Percentiles rank a stretch among this genome's conserved stretches.
Conservation (phyloP, 768 basidiomycete genomes). For the Macrolepiota fuliginosa region DNA sequence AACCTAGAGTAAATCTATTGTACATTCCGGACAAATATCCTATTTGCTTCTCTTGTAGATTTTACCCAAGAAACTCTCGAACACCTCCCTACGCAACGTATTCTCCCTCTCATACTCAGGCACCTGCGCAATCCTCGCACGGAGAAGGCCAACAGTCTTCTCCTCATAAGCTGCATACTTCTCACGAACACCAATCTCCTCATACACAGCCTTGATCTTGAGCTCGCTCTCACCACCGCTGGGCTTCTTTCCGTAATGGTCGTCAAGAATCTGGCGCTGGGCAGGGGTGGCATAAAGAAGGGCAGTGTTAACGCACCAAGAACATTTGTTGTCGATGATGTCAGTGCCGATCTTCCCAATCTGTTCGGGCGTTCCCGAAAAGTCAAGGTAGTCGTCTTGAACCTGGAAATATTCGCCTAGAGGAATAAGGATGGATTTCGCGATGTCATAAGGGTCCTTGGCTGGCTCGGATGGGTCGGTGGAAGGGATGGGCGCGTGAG, state of each 20-base stretch:
- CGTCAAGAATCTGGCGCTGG: constrained; percentile 57
- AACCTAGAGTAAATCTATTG: neutral
- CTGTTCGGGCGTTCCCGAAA: constrained; percentile 82
- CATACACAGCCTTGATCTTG: constrained; percentile 59
- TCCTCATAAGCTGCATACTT: constrained; percentile 82
- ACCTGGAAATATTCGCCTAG: constrained; percentile 99
- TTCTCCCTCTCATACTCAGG: constrained; percentile 53
- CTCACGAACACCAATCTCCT: constrained; percentile 62
- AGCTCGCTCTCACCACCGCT: constrained; percentile 48
- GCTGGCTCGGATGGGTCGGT: constrained; percentile 13
- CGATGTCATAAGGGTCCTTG: constrained; percentile 54
- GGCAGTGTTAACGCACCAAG: constrained; percentile 93
- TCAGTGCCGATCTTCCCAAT: constrained; percentile 98
- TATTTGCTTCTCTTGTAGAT: constrained; percentile 69
- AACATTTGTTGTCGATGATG: constrained; percentile 98
- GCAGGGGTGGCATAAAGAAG: constrained; percentile 51
- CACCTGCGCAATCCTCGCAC: constrained; percentile 66
- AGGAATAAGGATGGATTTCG: constrained; percentile 80
- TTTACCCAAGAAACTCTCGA: constrained; percentile 85
- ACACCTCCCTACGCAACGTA: constrained; percentile 63
- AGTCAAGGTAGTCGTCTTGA: constrained; percentile 97
- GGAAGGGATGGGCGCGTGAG: constrained; percentile 38
- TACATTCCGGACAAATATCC: neutral
- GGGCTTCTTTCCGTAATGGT: constrained; percentile 50
- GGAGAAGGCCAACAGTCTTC: constrained; percentile 62